phyloP scores from a whole-genome alignment of 208 protist genomes.

The Leptomonas pyrrhocoris region DNA sequence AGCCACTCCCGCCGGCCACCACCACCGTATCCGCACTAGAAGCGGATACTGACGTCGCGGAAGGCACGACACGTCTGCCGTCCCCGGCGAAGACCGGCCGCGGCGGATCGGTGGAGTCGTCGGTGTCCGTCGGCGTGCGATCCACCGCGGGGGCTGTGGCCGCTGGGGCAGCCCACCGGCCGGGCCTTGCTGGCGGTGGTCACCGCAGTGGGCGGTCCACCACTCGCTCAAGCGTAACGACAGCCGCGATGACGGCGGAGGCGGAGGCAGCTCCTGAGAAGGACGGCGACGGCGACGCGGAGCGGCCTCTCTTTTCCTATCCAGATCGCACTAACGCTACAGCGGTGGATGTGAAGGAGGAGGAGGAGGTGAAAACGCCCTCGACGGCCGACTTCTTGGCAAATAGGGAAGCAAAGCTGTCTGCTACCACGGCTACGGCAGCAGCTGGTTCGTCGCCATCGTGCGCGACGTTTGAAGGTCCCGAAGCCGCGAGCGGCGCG shows the following conservation, averaged over 20 bases:
- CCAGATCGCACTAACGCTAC: conserved; percentile 7
- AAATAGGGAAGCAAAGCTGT: too few relatives aligned
- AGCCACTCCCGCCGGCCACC: too few relatives aligned
- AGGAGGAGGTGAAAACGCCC: not conserved
- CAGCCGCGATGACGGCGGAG: not conserved
- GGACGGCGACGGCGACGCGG: not conserved
- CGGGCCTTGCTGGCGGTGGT: not conserved
- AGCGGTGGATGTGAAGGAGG: conserved; percentile 5
- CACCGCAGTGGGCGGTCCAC: conserved; percentile 21
- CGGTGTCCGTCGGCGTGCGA: conserved; percentile 16
- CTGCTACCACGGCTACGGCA: too few relatives aligned
- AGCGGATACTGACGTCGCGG: not conserved
- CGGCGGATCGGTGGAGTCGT: conserved; percentile 19
- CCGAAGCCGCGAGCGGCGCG: not conserved
- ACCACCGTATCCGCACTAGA: too few relatives aligned
- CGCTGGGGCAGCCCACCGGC: not conserved
- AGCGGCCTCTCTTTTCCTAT: conserved; percentile 20
- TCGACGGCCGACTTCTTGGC: not conserved
- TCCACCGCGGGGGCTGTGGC: not conserved
- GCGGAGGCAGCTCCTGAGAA: conserved; percentile 3
- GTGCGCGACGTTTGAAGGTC: not conserved
- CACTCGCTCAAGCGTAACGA: conserved; percentile 12
- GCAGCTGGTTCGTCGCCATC: not conserved
- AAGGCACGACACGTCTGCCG: not conserved
- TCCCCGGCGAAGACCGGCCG: conserved; percentile 1